A percentile compares a stretch with the other conserved stretches of the same genome.
phyloP scores from a whole-genome alignment of 805 yeast genomes.

The Yamadazyma sp. region DNA sequence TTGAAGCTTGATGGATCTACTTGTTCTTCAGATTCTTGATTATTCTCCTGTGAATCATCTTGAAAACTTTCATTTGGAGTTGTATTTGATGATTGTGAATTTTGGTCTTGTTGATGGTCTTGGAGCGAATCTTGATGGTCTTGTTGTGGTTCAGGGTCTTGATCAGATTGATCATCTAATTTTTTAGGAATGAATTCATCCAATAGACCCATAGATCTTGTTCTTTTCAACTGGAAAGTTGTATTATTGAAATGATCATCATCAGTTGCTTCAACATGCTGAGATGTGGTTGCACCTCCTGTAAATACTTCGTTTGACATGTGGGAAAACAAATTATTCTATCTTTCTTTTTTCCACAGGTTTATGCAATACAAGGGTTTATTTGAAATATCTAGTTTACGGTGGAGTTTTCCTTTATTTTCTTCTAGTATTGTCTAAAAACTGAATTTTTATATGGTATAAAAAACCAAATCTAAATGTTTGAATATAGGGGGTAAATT shows the following conservation, averaged over 20 bases:
- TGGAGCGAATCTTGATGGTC: neutral
- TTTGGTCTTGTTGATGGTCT: neutral
- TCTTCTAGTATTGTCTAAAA: too few species aligned
- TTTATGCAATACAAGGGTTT: too few species aligned
- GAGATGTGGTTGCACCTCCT: constrained; percentile 63
- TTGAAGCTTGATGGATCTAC: constrained; percentile 12
- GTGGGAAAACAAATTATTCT: too few species aligned
- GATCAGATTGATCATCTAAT: constrained; percentile 1
- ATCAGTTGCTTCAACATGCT: constrained; percentile 66
- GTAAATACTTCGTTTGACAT: constrained; percentile 34
- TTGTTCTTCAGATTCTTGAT: neutral
- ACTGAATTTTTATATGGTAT: too few species aligned
- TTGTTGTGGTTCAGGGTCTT: neutral
- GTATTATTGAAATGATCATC: constrained; percentile 68
- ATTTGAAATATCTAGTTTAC: too few species aligned
- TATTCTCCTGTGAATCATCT: constrained; percentile 5
- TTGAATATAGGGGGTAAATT: too few species aligned
- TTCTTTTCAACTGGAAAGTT: constrained; percentile 73
- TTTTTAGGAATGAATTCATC: constrained; percentile 53
- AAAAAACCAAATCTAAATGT: too few species aligned
- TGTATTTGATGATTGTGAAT: constrained; percentile 4
- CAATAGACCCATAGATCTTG: constrained; percentile 76
- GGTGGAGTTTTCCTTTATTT: too few species aligned
- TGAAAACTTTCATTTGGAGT: constrained; percentile 11
- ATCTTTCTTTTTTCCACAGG: too few species aligned